phyloP scores from a whole-genome alignment of 306 rosid genomes.

The Spatholobus suberectus region DNA sequence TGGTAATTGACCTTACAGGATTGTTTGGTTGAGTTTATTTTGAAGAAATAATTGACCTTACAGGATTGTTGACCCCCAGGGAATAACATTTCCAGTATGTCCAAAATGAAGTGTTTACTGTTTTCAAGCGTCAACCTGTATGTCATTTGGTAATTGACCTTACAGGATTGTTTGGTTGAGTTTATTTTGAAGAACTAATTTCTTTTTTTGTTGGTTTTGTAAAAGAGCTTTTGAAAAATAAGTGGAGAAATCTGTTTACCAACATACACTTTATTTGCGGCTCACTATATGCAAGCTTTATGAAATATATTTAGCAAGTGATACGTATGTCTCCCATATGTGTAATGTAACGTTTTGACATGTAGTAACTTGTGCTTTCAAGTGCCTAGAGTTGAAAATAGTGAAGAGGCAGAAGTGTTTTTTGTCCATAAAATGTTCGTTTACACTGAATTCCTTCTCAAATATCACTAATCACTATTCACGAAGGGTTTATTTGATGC shows the following conservation, averaged over 20 bases:
- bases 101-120: neutral
- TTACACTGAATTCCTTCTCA: neutral
- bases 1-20: neutral
- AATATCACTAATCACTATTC: neutral
- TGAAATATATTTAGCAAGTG: no score
- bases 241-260: no score
- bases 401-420: neutral
- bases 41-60: no score
- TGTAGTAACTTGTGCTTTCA: neutral
- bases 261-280: no score
- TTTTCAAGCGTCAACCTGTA: neutral
- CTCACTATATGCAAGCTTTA: no score
- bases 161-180: neutral
- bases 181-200: no score
- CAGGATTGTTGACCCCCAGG: neutral
- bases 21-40: no score
- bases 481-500: no score
- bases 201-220: no score
- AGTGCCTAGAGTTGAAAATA: neutral
- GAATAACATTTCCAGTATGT: neutral
- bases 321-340: no score
- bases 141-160: neutral
- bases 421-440: neutral
- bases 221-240: no score
- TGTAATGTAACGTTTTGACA: neutral